phyloP scores from a whole-genome alignment of 2,329 filamentous ascomycete species.

The Calonectria pteridis region DNA sequence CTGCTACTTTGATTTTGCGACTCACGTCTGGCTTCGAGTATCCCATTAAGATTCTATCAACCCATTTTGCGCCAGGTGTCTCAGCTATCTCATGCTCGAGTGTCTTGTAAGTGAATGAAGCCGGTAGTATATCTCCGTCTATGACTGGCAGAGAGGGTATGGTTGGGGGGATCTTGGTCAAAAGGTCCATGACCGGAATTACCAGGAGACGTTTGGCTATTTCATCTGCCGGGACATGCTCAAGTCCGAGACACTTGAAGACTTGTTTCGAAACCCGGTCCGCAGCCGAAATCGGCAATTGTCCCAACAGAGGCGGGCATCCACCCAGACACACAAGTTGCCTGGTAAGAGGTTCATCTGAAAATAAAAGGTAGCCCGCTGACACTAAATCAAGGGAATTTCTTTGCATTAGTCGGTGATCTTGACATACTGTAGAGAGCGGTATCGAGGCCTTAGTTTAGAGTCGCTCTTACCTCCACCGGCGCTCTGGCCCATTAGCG shows the following conservation, averaged over 20 bases:
- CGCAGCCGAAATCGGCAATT: background rate
- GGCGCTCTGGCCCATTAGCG: conserved; percentile 23
- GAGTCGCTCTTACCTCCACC: conserved; percentile 24
- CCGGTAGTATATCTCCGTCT: background rate
- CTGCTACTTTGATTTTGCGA: background rate
- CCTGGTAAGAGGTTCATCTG: background rate
- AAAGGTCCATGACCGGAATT: background rate
- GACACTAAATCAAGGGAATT: conserved; percentile 1
- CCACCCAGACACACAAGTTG: conserved; percentile 15
- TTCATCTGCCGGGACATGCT: background rate
- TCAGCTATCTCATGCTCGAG: background rate
- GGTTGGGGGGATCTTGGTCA: background rate
- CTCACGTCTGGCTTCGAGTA: background rate
- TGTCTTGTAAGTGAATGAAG: background rate
- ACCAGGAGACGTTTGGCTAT: background rate
- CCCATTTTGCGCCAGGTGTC: background rate
- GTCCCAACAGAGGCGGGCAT: background rate
- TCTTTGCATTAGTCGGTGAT: background rate
- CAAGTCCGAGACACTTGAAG: background rate
- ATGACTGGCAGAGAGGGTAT: background rate
- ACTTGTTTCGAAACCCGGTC: background rate
- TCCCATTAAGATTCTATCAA: background rate
- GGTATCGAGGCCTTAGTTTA: background rate
- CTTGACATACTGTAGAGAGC: no score
- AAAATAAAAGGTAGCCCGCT: background rate